These are phyloP conservation scores for Phytophthora colocasiae DNA, from an alignment of 352 stramenopile genomes.

Conservation along the genomic window DNA sequence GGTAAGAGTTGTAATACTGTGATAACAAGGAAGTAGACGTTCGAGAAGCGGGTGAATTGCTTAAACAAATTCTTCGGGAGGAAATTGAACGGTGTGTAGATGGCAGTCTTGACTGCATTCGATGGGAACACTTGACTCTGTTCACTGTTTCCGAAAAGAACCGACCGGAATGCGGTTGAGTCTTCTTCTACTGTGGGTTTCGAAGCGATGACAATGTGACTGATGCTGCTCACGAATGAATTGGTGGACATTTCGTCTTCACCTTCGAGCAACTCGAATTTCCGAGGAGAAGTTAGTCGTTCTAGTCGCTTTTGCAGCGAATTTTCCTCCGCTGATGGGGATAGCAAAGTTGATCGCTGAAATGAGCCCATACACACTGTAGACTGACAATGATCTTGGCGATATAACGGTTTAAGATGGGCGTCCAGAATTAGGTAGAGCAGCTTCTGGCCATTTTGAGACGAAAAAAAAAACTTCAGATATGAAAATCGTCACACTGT, in stretches of 20 bases:
- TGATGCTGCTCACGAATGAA: constrained; percentile 26
- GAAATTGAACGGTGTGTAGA: constrained; percentile 73
- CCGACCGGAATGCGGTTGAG: constrained; percentile 21
- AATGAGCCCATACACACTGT: constrained; percentile 24
- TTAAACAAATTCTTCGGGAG: constrained; percentile 79
- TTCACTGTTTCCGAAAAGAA: constrained; percentile 34
- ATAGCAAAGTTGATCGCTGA: constrained; percentile 15
- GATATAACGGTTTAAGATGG: constrained; percentile 17
- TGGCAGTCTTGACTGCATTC: constrained; percentile 64
- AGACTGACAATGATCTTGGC: background rate
- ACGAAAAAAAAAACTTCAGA: background rate
- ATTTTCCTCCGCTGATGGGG: constrained; percentile 16
- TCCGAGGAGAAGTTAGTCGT: constrained; percentile 4
- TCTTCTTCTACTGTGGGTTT: constrained; percentile 16
- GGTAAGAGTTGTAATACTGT: constrained; percentile 84
- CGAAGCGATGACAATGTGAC: constrained; percentile 27
- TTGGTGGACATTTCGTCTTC: constrained; percentile 17
- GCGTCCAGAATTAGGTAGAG: constrained; percentile 17
- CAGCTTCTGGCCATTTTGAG: background rate
- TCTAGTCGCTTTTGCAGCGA: constrained; percentile 18
- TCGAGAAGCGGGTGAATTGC: constrained; percentile 87
- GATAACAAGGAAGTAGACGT: constrained; percentile 93
- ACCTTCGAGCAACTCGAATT: constrained; percentile 19
- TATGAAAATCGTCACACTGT: no score
- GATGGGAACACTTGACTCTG: constrained; percentile 39